Evolutionary conservation across 768 basidiomycete genomes (phyloP).

Genomic region (Auricularia heimuer): DNA sequence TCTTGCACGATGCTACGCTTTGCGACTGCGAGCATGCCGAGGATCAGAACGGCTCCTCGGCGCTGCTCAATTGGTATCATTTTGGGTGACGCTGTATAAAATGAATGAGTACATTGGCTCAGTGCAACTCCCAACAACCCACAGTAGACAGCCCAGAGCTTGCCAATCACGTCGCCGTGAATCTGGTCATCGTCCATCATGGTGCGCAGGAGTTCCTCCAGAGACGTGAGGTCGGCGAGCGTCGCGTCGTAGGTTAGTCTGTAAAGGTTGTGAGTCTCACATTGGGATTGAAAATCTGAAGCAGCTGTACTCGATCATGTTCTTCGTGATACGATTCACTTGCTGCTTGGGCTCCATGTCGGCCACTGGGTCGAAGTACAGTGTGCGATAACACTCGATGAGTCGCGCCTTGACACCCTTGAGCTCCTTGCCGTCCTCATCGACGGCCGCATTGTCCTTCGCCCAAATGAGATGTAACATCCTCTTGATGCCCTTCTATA

Average conservation of each 20-base stretch:
- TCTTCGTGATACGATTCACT: conserved; percentile 86
- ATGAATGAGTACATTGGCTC: not conserved
- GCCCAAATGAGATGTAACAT: conserved; percentile 98
- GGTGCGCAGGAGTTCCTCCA: conserved; percentile 93
- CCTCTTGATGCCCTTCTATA: conserved; percentile 77
- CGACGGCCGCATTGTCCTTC: conserved; percentile 80
- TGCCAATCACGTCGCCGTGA: conserved; percentile 73
- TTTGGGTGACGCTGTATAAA: conserved; percentile 52
- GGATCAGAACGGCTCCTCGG: conserved; percentile 88
- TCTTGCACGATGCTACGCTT: conserved; percentile 69
- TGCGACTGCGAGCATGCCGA: conserved; percentile 94
- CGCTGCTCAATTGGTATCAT: conserved; percentile 74
- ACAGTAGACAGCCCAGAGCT: conserved; percentile 97
- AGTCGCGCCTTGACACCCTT: conserved; percentile 83
- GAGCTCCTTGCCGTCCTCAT: conserved; percentile 66
- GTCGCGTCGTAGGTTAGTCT: conserved; percentile 90
- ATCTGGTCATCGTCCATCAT: conserved; percentile 89
- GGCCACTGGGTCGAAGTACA: conserved; percentile 81
- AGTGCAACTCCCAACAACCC: conserved; percentile 19
- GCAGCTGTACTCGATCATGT: conserved; percentile 81
- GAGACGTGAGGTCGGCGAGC: conserved; percentile 86
- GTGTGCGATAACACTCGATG: conserved; percentile 74
- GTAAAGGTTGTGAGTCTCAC: not conserved
- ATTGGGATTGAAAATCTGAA: not conserved
- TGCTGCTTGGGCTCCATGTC: conserved; percentile 75